Conservation (phyloP, 495 filamentous ascomycete species). For the Penicillium robsamsonii region DNA sequence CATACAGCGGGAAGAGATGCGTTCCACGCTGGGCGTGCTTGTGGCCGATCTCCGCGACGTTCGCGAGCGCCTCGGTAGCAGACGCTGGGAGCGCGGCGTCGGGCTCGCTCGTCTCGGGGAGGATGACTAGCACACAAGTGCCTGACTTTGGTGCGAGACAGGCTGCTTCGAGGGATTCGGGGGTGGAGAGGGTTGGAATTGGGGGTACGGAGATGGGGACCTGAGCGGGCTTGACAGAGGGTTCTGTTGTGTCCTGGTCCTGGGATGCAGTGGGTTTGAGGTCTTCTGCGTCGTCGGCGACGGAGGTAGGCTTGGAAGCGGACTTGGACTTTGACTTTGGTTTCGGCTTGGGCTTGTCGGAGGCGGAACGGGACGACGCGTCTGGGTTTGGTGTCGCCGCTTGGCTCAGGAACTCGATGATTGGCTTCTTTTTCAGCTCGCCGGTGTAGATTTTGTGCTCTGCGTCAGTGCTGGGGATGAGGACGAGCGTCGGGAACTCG, state of each 20-base stretch:
- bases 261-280: constrained; percentile 45
- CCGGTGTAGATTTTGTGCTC: constrained; percentile 75
- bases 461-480: constrained; percentile 70
- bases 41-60: constrained; percentile 69
- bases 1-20: constrained; percentile 80
- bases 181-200: constrained; percentile 52
- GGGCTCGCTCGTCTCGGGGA: constrained; percentile 52
- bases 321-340: constrained; percentile 37
- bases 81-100: constrained; percentile 46
- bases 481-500: constrained; percentile 75
- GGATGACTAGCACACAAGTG: constrained; percentile 82
- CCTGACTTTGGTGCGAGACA: constrained; percentile 75
- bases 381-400: constrained; percentile 72
- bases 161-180: constrained; percentile 59
- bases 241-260: constrained; percentile 23
- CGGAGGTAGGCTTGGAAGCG: constrained; percentile 27
- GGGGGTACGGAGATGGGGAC: constrained; percentile 42
- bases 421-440: constrained; percentile 78
- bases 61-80: constrained; percentile 57
- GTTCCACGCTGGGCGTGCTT: constrained; percentile 63
- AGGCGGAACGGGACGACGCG: constrained; percentile 31
- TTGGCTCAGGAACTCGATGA: constrained; percentile 82
- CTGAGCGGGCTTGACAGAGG: constrained; percentile 41
- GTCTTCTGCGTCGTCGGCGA: constrained; percentile 44
- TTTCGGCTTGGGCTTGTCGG: constrained; percentile 49